Conservation (phyloP, 805 yeast genomes). For the Ascoidea tarda region DNA sequence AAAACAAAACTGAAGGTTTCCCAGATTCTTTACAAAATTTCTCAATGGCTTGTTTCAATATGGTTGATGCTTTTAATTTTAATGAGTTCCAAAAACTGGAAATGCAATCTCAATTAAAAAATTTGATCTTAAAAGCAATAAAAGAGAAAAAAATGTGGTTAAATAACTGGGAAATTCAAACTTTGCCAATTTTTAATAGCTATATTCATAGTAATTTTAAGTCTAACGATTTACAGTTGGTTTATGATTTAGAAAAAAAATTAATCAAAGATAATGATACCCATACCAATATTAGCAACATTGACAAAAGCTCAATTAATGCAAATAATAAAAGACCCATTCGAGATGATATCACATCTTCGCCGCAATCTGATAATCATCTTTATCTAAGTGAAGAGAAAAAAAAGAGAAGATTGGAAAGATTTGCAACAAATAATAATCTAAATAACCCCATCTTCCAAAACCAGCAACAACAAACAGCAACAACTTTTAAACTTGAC, state of each 20-base stretch:
- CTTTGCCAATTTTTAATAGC: slow-evolving; percentile 29
- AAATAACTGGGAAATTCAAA: slow-evolving; percentile 40
- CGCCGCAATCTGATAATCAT: not conserved
- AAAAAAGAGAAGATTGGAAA: slow-evolving; percentile 28
- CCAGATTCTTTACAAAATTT: slow-evolving; percentile 39
- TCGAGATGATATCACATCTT: slow-evolving; percentile 3
- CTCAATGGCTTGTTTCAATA: slow-evolving; percentile 30
- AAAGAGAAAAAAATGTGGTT: slow-evolving; percentile 25
- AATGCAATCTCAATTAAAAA: slow-evolving; percentile 36
- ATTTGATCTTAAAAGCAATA: slow-evolving; percentile 33
- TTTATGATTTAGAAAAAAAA: slow-evolving; percentile 1
- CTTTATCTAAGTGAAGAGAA: slow-evolving; percentile 16
- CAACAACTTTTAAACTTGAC: slow-evolving; percentile 5
- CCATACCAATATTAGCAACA: not conserved
- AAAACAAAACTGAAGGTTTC: slow-evolving; percentile 21
- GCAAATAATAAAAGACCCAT: not conserved
- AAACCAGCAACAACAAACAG: slow-evolving; percentile 4
- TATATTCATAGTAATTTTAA: not conserved
- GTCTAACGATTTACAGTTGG: not conserved
- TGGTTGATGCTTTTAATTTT: slow-evolving; percentile 23
- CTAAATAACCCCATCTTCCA: not conserved
- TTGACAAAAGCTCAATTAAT: not conserved
- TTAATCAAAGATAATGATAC: not conserved
- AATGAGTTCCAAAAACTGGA: slow-evolving; percentile 17
- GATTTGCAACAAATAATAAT: slow-evolving; percentile 28